These are phyloP conservation scores for Cryphonectria nitschkei DNA, from an alignment of 2,329 filamentous ascomycete species.

Conservation along the genomic window DNA sequence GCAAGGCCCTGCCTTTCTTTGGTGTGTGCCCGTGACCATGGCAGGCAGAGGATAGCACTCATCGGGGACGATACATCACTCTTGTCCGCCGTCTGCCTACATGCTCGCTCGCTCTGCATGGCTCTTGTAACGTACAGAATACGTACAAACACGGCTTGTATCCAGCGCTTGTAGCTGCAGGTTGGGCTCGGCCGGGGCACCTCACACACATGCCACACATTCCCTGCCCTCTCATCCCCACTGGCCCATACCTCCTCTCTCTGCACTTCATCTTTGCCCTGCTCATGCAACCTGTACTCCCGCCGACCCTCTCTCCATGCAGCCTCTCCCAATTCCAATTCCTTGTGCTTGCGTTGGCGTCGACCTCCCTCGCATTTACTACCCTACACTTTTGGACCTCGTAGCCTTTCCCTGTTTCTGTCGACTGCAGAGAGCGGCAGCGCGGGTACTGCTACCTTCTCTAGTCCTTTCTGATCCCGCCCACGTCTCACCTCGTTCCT, in stretches of 20 bases:
- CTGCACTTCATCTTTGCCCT: constrained; percentile 18
- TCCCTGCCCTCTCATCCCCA: constrained; percentile 14
- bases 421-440: not conserved
- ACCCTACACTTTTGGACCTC: not conserved
- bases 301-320: constrained; percentile 3
- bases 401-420: not conserved
- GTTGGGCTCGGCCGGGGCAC: constrained; percentile 2
- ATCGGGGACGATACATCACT: constrained; percentile 4
- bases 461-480: constrained; percentile 12
- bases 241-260: constrained; percentile 13
- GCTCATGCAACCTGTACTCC: constrained; percentile 13
- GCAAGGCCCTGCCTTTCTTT: not conserved
- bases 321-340: constrained; percentile 9
- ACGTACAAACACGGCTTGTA: constrained; percentile 11
- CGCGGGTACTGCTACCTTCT: constrained; percentile 12
- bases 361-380: constrained; percentile 2
- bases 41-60: not conserved
- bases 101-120: constrained; percentile 1
- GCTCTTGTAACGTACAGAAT: constrained; percentile 8
- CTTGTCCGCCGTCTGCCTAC: constrained; percentile 1
- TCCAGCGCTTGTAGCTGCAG: constrained; percentile 18
- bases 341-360: constrained; percentile 8
- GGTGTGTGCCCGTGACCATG: not conserved
- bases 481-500: constrained; percentile 8
- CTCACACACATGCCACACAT: constrained; percentile 2